Evolutionary conservation across 768 basidiomycete genomes (phyloP), one percentile per base, ranked within the genome.

Genomic region (Leucogyrophana mollusca): DNA sequence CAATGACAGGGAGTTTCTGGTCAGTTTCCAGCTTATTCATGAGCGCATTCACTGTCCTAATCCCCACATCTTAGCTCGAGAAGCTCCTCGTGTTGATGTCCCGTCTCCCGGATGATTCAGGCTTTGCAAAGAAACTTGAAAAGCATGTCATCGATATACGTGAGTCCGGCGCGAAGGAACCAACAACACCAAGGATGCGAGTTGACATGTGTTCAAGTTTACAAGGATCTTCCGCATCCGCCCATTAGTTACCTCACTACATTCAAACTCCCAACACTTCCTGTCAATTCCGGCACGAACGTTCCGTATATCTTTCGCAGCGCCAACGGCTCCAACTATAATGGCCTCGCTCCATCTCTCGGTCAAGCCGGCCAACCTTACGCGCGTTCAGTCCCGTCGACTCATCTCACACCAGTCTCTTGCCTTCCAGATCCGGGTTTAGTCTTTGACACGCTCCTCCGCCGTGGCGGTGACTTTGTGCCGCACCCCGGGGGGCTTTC

Each of bases 221-320:
- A 83, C 72, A 81, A 85, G 50, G 90, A 90, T 62, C 77, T 92
- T 27, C 87, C 87, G 3, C 89, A 89, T 51, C 88, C 88, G 4
- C 82, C 86, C 9, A 65, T 62, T 40, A 71, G 70, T 9, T 87
- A 80, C 58, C 65, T 86, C 32, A 55, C 64, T 9, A 51, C 56
- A 5, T 46, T 53, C 21, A 52, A 38, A 13, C 34, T 50, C 3
- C 8, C 3, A 34, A 35, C 46, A n/a, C 40, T 53, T 1, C 32
- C 46, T 10, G 14, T 22, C 2, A 34, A 0, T 3, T 22, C 36
- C 9, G 20, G 27, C 22, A 59, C 58, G 8, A 34, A 56, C 20
- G 54, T 71, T 20, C 52, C 70, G 27, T 85, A 84, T 48, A 73
- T 74, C 4, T 83, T 69, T 55, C 78, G 87, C 36, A 66, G 73